These are phyloP conservation scores for Solanum piurae DNA, from an alignment of 257 asterid species.

Conservation along the genomic window DNA sequence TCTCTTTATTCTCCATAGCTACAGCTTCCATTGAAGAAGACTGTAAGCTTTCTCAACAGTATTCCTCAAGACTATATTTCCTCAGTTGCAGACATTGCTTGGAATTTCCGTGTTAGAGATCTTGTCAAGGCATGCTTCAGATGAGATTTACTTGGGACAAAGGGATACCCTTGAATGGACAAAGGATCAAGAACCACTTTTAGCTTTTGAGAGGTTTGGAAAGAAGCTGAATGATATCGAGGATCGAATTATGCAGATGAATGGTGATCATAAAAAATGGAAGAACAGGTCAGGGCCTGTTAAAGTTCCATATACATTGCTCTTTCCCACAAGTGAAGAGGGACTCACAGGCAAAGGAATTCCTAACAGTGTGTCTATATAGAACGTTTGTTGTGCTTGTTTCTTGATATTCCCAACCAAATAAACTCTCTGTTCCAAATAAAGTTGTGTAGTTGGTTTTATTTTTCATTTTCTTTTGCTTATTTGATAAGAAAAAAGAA, in stretches of 20 bases:
- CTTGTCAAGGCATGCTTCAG: conserved; percentile 58
- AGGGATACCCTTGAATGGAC: conserved; percentile 63
- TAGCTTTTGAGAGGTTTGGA: conserved; percentile 50
- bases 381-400: background rate
- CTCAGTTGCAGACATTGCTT: conserved; percentile 34
- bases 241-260: conserved; percentile 26
- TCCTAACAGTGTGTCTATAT: conserved; percentile 73
- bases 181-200: conserved; percentile 27
- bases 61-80: conserved; percentile 43
- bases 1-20: no score
- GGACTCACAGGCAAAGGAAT: conserved; percentile 71
- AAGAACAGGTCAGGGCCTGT: conserved; percentile 61
- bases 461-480: no score
- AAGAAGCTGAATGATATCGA: conserved; percentile 33
- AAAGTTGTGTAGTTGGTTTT: no score
- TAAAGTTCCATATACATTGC: conserved; percentile 59
- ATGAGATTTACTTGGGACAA: conserved; percentile 57
- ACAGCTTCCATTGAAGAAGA: no score
- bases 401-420: background rate
- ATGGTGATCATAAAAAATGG: conserved; percentile 15
- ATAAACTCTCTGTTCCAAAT: background rate
- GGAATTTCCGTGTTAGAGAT: conserved; percentile 56
- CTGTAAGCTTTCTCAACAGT: no score
- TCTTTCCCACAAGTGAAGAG: conserved; percentile 38
- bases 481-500: no score